A percentile compares a stretch with the other conserved stretches of the same genome.
Evolutionary conservation across 139 green algal genomes (phyloP).

Genomic region (Micractinium conductrix): DNA sequence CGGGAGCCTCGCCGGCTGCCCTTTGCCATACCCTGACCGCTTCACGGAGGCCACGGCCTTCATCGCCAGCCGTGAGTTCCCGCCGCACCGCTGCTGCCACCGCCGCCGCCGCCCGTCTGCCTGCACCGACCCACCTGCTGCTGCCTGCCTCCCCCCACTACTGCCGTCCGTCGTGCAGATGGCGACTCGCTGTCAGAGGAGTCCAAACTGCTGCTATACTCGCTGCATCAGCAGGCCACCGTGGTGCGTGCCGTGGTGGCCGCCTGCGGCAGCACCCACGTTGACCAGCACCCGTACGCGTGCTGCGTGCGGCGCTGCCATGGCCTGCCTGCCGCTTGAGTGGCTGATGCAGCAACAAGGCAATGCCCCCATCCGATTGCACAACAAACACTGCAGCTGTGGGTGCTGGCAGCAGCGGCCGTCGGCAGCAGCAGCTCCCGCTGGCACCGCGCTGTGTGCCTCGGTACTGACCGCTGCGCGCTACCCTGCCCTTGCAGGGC

Average conservation of each 20-base stretch:
- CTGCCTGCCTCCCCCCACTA: too few relatives aligned
- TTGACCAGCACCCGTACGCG: background rate
- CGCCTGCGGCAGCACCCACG: background rate
- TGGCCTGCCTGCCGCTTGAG: too few relatives aligned
- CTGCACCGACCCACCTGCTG: too few relatives aligned
- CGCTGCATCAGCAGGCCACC: conserved; percentile 84
- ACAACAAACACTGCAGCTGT: too few relatives aligned
- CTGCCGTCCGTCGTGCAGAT: conserved; percentile 44
- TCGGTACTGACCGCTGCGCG: too few relatives aligned
- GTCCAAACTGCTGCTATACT: conserved; percentile 82
- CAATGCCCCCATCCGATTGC: too few relatives aligned
- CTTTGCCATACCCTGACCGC: background rate
- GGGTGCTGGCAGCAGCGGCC: too few relatives aligned
- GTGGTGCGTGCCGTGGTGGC: conserved; percentile 20
- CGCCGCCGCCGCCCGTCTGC: too few relatives aligned
- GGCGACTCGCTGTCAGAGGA: conserved; percentile 73
- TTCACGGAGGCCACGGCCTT: background rate
- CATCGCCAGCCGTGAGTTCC: conserved; percentile 18
- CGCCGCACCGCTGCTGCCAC: too few relatives aligned
- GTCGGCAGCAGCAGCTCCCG: too few relatives aligned
- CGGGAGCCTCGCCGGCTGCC: background rate
- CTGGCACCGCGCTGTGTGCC: too few relatives aligned
- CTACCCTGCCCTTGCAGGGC: conserved; percentile 62
- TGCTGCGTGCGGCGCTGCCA: background rate
- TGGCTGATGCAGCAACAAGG: too few relatives aligned